Evolutionary conservation across 2,329 filamentous ascomycete genomes (phyloP), one percentile per base, ranked within the genome.

Genomic region (Hirsutella rhossiliensis): DNA sequence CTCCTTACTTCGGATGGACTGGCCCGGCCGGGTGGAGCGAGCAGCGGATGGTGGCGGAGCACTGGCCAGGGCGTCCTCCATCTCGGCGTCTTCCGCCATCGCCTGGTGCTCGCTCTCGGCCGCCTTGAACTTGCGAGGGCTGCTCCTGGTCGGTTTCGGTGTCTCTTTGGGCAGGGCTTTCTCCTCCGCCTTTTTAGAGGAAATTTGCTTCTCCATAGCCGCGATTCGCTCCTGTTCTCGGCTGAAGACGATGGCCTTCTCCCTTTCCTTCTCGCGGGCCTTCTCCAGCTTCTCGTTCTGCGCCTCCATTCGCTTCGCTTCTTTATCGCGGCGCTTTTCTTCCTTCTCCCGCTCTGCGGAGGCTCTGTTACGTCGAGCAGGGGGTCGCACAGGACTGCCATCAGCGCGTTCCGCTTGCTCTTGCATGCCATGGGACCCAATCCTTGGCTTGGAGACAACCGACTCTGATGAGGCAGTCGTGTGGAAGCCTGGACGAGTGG

Each of bases 191-290:
- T 73, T 78, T 46, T 76, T 73, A 6, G 69, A 65, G 2, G 67
- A 64, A 34, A 73, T 54, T 48, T 75, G 64, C 49, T 70, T 70
- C 58, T 78, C 75, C 70, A 75, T 68, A 1, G 64, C 62, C 30
- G 67, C 67, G 38, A 72, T 62, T 49, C 63, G 71, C 49, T 79
- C 75, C 50, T 77, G 73, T 49, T 80, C 75, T 50, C 76, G 65
- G 55, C 67, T 76, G 48, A 75, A 77, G 3, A 73, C 64, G 15
- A 69, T 68, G 7, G 77, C 83, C 57, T 84, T 85, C 51, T 82
- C 76, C 6, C 81, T 72, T 56, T 87, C 82, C 60, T 83, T 82
- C 52, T 80, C 76, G 9, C 82, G 76, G 38, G 74, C 77, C 54
- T 80, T 84, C 50, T 84, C 79, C 3, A 84, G 66, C 55, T 78